These are phyloP conservation scores for Paramecium sonneborni DNA, from an alignment of 73 alveolate genomes.

Conservation along the genomic window DNA sequence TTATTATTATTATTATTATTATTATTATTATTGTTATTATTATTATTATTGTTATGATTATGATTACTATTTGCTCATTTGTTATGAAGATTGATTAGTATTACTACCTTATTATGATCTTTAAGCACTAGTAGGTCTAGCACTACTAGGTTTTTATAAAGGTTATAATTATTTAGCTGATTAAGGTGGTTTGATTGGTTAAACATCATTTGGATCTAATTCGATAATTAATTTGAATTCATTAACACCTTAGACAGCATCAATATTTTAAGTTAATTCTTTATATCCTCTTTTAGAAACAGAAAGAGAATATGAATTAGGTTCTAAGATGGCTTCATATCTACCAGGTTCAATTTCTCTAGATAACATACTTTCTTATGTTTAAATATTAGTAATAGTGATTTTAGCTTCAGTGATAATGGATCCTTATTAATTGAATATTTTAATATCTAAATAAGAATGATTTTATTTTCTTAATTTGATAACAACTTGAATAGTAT, in stretches of 20 bases:
- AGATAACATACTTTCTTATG: slow-evolving; percentile 1
- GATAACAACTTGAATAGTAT: background rate
- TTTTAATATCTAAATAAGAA: background rate
- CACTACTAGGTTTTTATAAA: background rate
- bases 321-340: slow-evolving; percentile 55
- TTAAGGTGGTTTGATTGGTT: slow-evolving; percentile 18
- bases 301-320: background rate
- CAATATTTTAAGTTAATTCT: background rate
- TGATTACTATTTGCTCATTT: background rate
- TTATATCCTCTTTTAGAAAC: background rate
- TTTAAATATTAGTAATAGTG: background rate
- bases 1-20: background rate
- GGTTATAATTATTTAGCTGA: slow-evolving; percentile 50
- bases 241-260: slow-evolving; percentile 20
- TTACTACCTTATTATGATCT: background rate
- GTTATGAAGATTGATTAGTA: background rate
- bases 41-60: background rate
- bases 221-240: background rate
- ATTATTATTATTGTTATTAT: background rate
- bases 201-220: slow-evolving; percentile 20
- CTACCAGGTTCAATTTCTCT: slow-evolving; percentile 19
- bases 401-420: background rate
- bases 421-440: background rate
- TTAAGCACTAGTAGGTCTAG: background rate
- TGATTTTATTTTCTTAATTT: slow-evolving; percentile 9